phyloP scores from a whole-genome alignment of 2,329 filamentous ascomycete species.

The Fusarium sp. region DNA sequence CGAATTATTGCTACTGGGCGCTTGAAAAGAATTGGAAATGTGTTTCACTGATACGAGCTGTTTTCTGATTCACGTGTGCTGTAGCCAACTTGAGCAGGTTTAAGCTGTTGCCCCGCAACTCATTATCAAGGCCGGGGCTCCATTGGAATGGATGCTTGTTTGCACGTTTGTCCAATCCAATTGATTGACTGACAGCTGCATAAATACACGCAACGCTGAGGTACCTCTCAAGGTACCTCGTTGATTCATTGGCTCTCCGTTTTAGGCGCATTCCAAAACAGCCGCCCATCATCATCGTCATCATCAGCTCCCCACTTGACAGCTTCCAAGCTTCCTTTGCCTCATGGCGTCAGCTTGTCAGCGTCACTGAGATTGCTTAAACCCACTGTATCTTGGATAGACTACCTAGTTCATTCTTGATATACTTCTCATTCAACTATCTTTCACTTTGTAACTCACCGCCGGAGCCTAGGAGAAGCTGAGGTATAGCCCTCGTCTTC shows the following conservation, averaged over 20 bases:
- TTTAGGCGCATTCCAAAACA: slow-evolving; percentile 14
- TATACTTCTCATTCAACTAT: not conserved
- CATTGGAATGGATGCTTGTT: slow-evolving; percentile 1
- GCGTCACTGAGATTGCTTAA: slow-evolving; percentile 30
- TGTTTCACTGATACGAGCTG: too few relatives aligned
- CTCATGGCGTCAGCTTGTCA: slow-evolving; percentile 41
- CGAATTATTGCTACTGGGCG: not conserved
- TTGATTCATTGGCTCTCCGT: slow-evolving; percentile 33
- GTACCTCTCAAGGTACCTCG: not conserved
- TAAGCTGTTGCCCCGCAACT: slow-evolving; percentile 18
- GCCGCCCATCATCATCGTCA: slow-evolving; percentile 22
- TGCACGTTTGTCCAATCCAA: slow-evolving; percentile 16
- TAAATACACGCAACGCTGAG: not conserved
- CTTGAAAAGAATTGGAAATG: too few relatives aligned
- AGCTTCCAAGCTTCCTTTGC: slow-evolving; percentile 32
- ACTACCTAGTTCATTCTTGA: not conserved
- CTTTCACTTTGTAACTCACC: slow-evolving; percentile 5
- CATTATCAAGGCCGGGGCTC: slow-evolving; percentile 7
- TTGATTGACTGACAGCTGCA: slow-evolving; percentile 15
- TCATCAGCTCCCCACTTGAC: slow-evolving; percentile 33
- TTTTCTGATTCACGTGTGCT: not conserved
- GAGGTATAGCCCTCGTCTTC: slow-evolving; percentile 12
- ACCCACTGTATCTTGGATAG: slow-evolving; percentile 24
- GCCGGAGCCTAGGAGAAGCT: slow-evolving; percentile 6
- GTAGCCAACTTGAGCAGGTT: not conserved